A percentile compares a stretch with the other conserved stretches of the same genome.
phyloP scores from a whole-genome alignment of 371 early-diverging fungal genomes.

The Amoeboaphelidium protococcarum region DNA sequence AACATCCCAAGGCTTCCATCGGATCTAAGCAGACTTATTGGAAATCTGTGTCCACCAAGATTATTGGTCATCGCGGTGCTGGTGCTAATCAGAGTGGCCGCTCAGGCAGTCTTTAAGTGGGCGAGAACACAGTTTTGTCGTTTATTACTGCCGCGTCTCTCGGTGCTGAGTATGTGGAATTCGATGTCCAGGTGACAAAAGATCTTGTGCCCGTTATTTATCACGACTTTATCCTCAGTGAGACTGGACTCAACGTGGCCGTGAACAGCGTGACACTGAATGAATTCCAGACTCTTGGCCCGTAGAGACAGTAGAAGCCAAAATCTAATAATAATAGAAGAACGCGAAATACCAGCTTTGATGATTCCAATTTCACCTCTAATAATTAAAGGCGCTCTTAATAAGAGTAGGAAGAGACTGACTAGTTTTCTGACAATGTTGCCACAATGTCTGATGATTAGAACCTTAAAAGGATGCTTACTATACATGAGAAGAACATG shows the following conservation, averaged over 20 bases:
- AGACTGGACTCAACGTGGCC: conserved; percentile 55
- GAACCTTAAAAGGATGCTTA: no score
- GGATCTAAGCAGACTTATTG: conserved; percentile 31
- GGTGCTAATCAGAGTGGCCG: conserved; percentile 45
- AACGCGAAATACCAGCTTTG: conserved; percentile 7
- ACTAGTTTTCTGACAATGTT: no score
- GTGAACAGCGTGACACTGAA: conserved; percentile 35
- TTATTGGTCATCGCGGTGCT: conserved; percentile 83
- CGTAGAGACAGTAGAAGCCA: conserved; percentile 14
- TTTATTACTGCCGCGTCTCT: conserved; percentile 59
- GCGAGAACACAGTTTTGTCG: conserved; percentile 81
- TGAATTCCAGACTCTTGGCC: conserved; percentile 37
- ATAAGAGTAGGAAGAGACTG: no score
- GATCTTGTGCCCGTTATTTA: conserved; percentile 74
- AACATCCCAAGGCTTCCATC: conserved; percentile 23
- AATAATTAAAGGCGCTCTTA: conserved; percentile 24
- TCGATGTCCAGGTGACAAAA: conserved; percentile 87
- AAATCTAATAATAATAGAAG: background rate
- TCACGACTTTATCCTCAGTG: conserved; percentile 76
- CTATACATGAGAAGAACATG: no score
- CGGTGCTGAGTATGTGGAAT: conserved; percentile 79
- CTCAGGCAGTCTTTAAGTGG: conserved; percentile 31
- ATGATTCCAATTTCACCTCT: conserved; percentile 26
- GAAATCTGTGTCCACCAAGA: conserved; percentile 30
- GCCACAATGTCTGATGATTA: no score